Percentiles rank a stretch among this genome's conserved stretches.
Conservation (phyloP, 2,329 filamentous ascomycete genomes). For the Fusarium citri region DNA sequence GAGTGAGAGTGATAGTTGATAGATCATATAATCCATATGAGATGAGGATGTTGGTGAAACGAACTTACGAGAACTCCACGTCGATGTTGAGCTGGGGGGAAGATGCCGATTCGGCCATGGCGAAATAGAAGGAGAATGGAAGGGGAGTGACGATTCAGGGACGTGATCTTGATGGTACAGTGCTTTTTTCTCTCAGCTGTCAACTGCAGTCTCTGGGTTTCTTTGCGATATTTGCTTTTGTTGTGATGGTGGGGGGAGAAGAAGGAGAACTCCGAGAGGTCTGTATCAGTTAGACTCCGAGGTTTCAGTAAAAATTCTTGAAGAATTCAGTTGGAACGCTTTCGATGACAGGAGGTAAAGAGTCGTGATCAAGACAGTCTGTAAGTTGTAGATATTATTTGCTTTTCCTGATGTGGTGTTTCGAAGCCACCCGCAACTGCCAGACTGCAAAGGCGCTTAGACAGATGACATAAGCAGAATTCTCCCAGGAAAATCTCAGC, state of each 20-base stretch:
- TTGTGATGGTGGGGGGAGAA: slow-evolving; percentile 1
- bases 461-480: slow-evolving; percentile 43
- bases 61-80: slow-evolving; percentile 75
- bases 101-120: slow-evolving; percentile 33
- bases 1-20: slow-evolving; percentile 29
- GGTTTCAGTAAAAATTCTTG: not conserved
- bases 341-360: not conserved
- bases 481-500: slow-evolving; percentile 37
- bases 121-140: slow-evolving; percentile 14
- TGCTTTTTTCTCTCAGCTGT: not conserved
- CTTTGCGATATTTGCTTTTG: slow-evolving; percentile 31
- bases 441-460: not conserved
- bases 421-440: slow-evolving; percentile 20
- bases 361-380: not conserved
- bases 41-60: slow-evolving; percentile 26
- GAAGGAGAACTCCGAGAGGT: slow-evolving; percentile 5
- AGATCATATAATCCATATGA: slow-evolving; percentile 42
- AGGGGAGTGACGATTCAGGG: slow-evolving; percentile 9
- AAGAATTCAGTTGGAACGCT: not conserved
- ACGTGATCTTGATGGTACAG: not conserved
- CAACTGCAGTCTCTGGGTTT: slow-evolving; percentile 2
- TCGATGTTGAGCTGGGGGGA: slow-evolving; percentile 65
- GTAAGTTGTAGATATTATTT: slow-evolving; percentile 7
- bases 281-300: slow-evolving; percentile 6
- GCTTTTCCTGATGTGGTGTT: slow-evolving; percentile 33